Base-by-base conservation (phyloP, 2,329 filamentous ascomycete species). In the Phialemonium atrogriseum region DNA sequence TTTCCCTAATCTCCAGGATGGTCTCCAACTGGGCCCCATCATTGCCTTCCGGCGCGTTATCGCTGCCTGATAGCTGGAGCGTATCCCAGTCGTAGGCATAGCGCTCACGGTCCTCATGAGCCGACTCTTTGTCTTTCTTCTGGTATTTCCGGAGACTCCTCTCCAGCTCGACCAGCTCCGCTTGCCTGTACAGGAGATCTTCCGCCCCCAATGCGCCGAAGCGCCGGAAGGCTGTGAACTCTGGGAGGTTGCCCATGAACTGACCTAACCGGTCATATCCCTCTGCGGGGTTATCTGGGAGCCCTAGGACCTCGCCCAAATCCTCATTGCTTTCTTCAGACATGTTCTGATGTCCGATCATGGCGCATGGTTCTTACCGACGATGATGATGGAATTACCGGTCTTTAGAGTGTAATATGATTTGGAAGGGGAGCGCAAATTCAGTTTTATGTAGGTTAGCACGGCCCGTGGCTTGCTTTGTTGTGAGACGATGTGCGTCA, bases 101-200 rank as follows among this genome's bases (percentile, higher is more conserved):
- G 7, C 15, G 14, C 16, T 29, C 21, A 6, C 29, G 29, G 19
- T 29, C 29, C 22, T 28, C 13, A 16, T 36, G 25, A n/a, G 14
- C 21, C 4, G 36, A 38, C n/a, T 29, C 14, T 22, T 32, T 38
- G 24, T 38, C 36, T 11, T 35, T 22, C n/a, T 28, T 12, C 11
- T 38, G 36, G 15, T 26, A 34, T 13, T 24, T 14, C 7, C 34
- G 12, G 5, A 36, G 30, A 4, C 12, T 24, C 5, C 15, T n/a
- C 13, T 36, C 29, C 15, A 36, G 26, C 30, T 28, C 24, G 5
- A 24, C 18, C 10, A 36, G 29, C 21, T 36, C 34, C 7, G 34
- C 34, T 29, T 36, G 34, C 24, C 34, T 10, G 20, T 36, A 36
- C 10, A 36, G 30, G 4, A 36, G 25, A 16, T 32, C 30, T 22